Percentiles rank a stretch among this genome's conserved stretches.
phyloP scores from a whole-genome alignment of 768 basidiomycete species.

The Harrya chromipes region DNA sequence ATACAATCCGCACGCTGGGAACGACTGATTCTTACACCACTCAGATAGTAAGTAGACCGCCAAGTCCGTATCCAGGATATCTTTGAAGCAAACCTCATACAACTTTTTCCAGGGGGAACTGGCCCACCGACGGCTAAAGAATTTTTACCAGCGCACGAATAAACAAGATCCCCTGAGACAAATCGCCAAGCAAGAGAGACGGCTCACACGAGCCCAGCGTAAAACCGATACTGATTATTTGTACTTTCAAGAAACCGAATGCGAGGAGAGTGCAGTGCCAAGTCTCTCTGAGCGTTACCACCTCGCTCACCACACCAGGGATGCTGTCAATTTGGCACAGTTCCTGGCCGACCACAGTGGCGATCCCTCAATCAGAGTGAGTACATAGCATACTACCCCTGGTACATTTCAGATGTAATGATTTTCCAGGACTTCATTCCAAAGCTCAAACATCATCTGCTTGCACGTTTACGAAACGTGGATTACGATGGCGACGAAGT shows the following conservation, averaged over 20 bases:
- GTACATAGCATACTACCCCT: no score
- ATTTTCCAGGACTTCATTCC: conserved; percentile 20
- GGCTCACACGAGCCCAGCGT: neutral
- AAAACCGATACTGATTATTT: neutral
- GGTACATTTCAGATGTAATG: no score
- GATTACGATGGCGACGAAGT: neutral
- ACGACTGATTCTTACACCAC: neutral
- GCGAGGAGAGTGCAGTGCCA: no score
- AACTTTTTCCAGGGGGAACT: neutral
- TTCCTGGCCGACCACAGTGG: neutral
- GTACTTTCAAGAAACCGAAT: neutral
- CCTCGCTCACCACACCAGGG: neutral
- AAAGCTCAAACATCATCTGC: conserved; percentile 20
- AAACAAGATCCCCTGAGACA: neutral
- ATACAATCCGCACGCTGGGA: neutral
- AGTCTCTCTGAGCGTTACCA: neutral
- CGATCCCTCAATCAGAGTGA: neutral
- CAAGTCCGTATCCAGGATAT: no score
- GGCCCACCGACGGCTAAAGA: neutral
- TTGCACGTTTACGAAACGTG: conserved; percentile 2
- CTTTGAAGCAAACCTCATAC: no score
- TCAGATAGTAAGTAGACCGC: neutral
- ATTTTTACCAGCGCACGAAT: neutral
- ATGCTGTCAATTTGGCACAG: neutral
- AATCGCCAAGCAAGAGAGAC: neutral